Conservation (phyloP, 441 rosid species). For the Brassica hybrid region DNA sequence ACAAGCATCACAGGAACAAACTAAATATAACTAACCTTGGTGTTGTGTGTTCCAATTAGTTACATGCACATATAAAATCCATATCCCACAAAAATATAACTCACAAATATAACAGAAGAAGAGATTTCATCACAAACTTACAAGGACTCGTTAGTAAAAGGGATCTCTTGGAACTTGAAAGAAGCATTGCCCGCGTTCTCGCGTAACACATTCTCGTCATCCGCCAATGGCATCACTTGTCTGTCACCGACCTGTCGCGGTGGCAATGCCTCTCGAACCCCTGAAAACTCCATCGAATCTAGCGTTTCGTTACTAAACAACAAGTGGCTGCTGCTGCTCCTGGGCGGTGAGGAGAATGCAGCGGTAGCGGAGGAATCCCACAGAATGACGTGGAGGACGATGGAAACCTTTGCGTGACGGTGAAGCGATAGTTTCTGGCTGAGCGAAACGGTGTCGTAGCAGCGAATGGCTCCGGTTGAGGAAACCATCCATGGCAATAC, state of each 20-base stretch:
- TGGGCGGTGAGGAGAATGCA: constrained; percentile 41
- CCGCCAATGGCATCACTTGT: constrained; percentile 68
- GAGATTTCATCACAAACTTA: constrained; percentile 12
- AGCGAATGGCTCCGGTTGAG: constrained; percentile 84
- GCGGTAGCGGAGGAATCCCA: constrained; percentile 61
- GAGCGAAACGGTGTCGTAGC: constrained; percentile 88
- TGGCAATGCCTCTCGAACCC: constrained; percentile 44
- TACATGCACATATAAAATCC: constrained; percentile 32
- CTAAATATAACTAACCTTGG: constrained; percentile 22
- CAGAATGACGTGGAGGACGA: constrained; percentile 67
- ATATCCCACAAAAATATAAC: constrained; percentile 17
- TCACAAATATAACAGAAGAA: constrained; percentile 14
- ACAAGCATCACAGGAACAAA: background rate
- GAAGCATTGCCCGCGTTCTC: constrained; percentile 80
- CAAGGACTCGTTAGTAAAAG: constrained; percentile 57
- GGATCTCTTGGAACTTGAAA: constrained; percentile 82
- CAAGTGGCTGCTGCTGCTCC: constrained; percentile 31
- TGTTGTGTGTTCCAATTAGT: constrained; percentile 17
- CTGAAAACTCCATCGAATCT: constrained; percentile 44
- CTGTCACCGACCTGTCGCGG: constrained; percentile 61
- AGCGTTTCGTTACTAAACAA: constrained; percentile 44
- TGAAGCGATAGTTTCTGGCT: constrained; percentile 96
- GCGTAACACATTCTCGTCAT: constrained; percentile 47
- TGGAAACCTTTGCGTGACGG: constrained; percentile 80
- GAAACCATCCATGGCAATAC: constrained; percentile 98